phyloP scores from a whole-genome alignment of 208 protist species.

The Leptomonas seymouri region DNA sequence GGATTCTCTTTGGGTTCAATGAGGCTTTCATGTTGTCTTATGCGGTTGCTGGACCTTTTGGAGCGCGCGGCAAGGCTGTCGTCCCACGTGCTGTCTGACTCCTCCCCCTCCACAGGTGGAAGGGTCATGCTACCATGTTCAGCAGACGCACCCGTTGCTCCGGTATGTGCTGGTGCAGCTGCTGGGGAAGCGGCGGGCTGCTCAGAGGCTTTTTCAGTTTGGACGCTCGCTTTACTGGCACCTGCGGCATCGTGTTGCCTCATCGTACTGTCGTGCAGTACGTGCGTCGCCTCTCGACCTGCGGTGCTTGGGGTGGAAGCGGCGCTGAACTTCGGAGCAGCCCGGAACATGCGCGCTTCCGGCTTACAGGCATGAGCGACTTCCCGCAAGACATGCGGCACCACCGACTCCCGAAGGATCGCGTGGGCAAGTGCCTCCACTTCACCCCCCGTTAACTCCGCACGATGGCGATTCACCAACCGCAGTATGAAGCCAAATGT shows the following conservation, averaged over 20 bases:
- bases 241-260: not conserved
- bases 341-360: slow-evolving; percentile 27
- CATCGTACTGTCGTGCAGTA: not conserved
- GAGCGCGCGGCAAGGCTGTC: not conserved
- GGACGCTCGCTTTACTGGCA: not conserved
- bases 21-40: too few species aligned
- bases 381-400: slow-evolving; percentile 13
- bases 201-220: not conserved
- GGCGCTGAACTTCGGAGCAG: not conserved
- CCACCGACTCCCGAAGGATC: slow-evolving; percentile 13
- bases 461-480: slow-evolving; percentile 21
- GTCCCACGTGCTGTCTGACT: not conserved
- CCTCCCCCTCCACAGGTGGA: not conserved
- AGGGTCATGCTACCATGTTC: not conserved
- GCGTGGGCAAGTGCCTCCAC: slow-evolving; percentile 35
- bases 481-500: slow-evolving; percentile 23
- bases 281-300: too few species aligned
- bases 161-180: not conserved
- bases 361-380: slow-evolving; percentile 31
- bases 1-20: not conserved
- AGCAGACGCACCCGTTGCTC: too few species aligned
- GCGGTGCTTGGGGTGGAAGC: not conserved
- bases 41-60: too few species aligned
- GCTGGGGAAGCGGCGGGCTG: not conserved
- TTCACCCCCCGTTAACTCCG: slow-evolving; percentile 39